Evolutionary conservation across 2,329 filamentous ascomycete species (phyloP).

Genomic region (Alternaria postmessia): DNA sequence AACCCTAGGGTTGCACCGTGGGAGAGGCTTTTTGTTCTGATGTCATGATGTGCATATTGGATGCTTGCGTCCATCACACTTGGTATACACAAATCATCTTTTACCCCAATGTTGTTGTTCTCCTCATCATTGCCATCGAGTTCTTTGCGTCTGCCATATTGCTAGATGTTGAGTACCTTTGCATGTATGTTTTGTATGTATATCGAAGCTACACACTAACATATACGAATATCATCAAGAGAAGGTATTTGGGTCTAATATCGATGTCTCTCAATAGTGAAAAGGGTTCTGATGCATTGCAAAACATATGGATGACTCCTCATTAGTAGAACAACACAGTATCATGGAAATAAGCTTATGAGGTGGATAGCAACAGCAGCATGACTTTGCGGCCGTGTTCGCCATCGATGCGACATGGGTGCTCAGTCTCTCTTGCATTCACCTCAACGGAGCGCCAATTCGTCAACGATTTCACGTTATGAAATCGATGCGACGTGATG

Average conservation of each 20-base stretch:
- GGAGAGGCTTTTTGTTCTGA: background rate
- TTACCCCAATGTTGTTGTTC: background rate
- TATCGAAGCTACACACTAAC: no score
- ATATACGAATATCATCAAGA: no score
- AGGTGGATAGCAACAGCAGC: background rate
- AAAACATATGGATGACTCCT: background rate
- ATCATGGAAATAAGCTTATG: background rate
- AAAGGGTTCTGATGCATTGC: no score
- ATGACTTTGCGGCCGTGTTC: background rate
- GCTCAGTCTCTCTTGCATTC: background rate
- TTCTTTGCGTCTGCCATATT: background rate
- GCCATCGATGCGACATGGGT: background rate
- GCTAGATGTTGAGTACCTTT: background rate
- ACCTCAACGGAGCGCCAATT: background rate
- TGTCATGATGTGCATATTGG: background rate
- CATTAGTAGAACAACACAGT: background rate
- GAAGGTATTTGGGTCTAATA: no score
- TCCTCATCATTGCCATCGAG: background rate
- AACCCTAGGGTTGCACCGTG: background rate
- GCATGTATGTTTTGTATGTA: background rate
- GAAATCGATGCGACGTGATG: background rate
- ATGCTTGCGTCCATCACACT: background rate
- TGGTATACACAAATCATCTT: background rate
- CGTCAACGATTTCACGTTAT: background rate
- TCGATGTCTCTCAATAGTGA: no score